A percentile compares a stretch with the other conserved stretches of the same genome.
Conservation (phyloP, 345 rosid species). For the Eucalyptus polyanthemos region DNA sequence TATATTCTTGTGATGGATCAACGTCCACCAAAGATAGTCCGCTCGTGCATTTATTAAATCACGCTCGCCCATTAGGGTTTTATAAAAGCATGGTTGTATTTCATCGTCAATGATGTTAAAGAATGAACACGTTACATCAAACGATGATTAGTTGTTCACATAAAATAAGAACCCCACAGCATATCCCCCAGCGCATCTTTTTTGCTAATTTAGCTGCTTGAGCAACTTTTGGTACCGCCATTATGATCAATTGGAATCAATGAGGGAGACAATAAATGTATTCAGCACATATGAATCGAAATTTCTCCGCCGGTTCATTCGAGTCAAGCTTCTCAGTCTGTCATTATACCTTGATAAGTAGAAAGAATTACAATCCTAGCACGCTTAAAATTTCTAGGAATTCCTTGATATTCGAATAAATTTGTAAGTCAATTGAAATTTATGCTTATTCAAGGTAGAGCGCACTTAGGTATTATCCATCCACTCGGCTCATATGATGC, state of each 20-base stretch:
- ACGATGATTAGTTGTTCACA: not conserved
- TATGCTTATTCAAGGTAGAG: not conserved
- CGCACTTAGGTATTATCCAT: not conserved
- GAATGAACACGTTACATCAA: not conserved
- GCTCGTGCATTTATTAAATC: not conserved
- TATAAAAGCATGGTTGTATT: not conserved
- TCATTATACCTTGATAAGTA: not conserved
- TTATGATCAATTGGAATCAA: not conserved
- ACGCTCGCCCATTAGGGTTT: not conserved
- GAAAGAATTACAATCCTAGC: not conserved
- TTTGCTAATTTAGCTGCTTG: not conserved
- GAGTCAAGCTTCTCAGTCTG: not conserved
- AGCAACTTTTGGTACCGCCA: not conserved
- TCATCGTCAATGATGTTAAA: not conserved
- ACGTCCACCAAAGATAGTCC: not conserved
- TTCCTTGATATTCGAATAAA: not conserved
- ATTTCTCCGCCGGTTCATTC: not conserved
- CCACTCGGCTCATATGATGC: not conserved
- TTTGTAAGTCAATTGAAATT: not conserved
- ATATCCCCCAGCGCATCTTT: not conserved
- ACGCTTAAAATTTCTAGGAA: not conserved
- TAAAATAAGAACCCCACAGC: not conserved
- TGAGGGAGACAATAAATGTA: not conserved
- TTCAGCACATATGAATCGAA: not conserved
- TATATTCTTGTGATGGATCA: not conserved